phyloP scores from a whole-genome alignment of 345 rosid genomes.

The Orychophragmus violaceus region DNA sequence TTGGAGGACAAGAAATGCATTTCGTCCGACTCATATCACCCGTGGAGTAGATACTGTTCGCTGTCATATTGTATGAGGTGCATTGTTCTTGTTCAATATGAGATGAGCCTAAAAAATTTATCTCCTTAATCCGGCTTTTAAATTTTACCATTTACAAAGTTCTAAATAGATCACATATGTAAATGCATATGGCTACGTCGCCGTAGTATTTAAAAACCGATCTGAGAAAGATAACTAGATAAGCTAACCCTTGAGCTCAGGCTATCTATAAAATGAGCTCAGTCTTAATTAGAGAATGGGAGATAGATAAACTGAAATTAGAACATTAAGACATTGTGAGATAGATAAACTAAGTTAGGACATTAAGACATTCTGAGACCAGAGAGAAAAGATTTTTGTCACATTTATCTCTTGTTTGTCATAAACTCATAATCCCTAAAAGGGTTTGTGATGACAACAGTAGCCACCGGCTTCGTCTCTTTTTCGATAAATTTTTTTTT shows the following conservation, averaged over 20 bases:
- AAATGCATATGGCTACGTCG: too few species aligned
- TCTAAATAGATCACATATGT: too few species aligned
- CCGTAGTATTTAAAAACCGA: too few species aligned
- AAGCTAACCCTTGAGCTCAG: neutral
- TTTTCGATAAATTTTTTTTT: too few species aligned
- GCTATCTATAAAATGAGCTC: neutral
- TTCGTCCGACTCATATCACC: neutral
- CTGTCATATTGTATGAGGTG: too few species aligned
- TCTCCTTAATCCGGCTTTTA: too few species aligned
- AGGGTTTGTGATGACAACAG: constrained; percentile 19
- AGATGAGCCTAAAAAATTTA: too few species aligned
- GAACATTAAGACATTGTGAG: neutral
- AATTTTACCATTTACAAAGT: too few species aligned
- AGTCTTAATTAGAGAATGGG: neutral
- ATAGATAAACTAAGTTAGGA: neutral
- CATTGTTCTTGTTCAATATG: too few species aligned
- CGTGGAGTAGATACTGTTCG: neutral
- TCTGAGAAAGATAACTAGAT: neutral
- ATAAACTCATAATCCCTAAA: too few species aligned
- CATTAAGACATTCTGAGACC: neutral
- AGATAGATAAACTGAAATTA: neutral
- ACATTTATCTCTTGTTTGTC: too few species aligned
- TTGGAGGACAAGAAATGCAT: neutral
- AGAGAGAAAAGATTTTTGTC: too few species aligned
- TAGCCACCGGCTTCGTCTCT: constrained; percentile 12